A percentile compares a stretch with the other conserved stretches of the same genome.
phyloP scores from a whole-genome alignment of 352 stramenopile genomes.

The Globisporangium megalacanthum region DNA sequence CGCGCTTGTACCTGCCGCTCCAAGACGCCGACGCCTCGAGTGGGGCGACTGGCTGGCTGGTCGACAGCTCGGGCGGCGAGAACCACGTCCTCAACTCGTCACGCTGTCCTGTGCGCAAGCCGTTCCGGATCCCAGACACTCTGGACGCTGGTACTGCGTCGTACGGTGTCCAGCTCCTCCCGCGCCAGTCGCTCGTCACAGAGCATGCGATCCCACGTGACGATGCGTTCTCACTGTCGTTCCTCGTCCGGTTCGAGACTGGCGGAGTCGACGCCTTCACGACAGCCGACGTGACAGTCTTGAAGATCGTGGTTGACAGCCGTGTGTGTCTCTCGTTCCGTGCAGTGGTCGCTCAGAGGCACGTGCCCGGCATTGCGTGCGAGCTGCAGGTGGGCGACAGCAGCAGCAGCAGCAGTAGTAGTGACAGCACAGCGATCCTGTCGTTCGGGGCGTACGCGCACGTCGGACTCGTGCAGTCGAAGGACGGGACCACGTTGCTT shows the following conservation, averaged over 20 bases:
- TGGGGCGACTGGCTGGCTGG: constrained; percentile 12
- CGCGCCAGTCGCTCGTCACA: constrained; percentile 9
- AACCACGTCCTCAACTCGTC: constrained; percentile 28
- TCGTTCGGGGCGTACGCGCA: constrained; percentile 18
- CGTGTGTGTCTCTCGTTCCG: constrained; percentile 1
- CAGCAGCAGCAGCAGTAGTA: background rate
- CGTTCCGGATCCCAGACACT: constrained; percentile 38
- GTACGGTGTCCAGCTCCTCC: constrained; percentile 39
- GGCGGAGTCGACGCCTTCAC: background rate
- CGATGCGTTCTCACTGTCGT: constrained; percentile 27
- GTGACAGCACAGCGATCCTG: background rate
- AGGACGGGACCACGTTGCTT: constrained; percentile 3
- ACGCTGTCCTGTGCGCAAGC: constrained; percentile 40
- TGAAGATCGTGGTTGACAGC: constrained; percentile 14
- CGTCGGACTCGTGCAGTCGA: constrained; percentile 2
- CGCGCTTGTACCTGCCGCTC: constrained; percentile 47
- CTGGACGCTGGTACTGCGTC: constrained; percentile 1
- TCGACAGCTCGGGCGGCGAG: constrained; percentile 49
- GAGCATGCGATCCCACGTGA: constrained; percentile 12
- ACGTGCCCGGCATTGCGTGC: background rate
- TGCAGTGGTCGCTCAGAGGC: background rate
- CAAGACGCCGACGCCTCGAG: constrained; percentile 34
- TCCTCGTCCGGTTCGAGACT: constrained; percentile 35
- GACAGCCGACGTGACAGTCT: constrained; percentile 3
- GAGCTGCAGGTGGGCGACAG: background rate